A percentile compares a stretch with the other conserved stretches of the same genome.
These are phyloP conservation scores for Phylloboletellus chloephorus DNA, from an alignment of 1,284 basidiomycete genomes.

Conservation along the genomic window DNA sequence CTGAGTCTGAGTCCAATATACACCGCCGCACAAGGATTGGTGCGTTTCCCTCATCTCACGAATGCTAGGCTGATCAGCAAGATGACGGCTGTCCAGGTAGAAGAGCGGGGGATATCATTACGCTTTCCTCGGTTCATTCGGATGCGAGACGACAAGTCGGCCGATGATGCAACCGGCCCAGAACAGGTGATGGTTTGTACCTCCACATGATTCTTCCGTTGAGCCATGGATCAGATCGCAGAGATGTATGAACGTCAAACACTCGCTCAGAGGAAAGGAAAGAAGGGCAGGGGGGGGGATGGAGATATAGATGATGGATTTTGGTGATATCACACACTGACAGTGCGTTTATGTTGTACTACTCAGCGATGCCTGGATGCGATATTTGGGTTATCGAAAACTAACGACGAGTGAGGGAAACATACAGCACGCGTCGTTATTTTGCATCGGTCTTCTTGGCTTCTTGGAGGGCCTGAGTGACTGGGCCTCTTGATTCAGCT, in stretches of 20 bases:
- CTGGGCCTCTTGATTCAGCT: conserved; percentile 37
- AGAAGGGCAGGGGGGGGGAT: conserved; percentile 64
- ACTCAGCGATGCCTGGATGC: conserved; percentile 10
- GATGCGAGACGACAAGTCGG: conserved; percentile 88
- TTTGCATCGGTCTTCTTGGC: conserved; percentile 36
- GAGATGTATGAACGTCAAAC: conserved; percentile 94
- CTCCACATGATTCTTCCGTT: conserved; percentile 14
- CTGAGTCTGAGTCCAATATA: conserved; percentile 96
- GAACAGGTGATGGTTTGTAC: conserved; percentile 63
- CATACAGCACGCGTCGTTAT: conserved; percentile 11
- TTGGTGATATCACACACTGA: conserved; percentile 54
- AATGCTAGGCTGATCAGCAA: conserved; percentile 3
- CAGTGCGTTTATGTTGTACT: conserved; percentile 12
- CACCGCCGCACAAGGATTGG: conserved; percentile 92
- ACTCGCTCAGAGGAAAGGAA: conserved; percentile 64
- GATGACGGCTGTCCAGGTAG: conserved; percentile 49
- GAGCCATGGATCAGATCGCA: conserved; percentile 59
- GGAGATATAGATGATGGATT: conserved; percentile 81
- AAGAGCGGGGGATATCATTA: conserved; percentile 86
- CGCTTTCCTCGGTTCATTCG: conserved; percentile 94
- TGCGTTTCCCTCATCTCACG: conserved; percentile 39
- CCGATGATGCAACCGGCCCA: conserved; percentile 87
- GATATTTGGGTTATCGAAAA: conserved; percentile 1
- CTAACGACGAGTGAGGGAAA: not conserved
- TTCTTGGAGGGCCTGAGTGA: conserved; percentile 48